Evolutionary conservation across 192 early-diverging fungal species (phyloP).

Genomic region (Rhizoclosmatium sp.): DNA sequence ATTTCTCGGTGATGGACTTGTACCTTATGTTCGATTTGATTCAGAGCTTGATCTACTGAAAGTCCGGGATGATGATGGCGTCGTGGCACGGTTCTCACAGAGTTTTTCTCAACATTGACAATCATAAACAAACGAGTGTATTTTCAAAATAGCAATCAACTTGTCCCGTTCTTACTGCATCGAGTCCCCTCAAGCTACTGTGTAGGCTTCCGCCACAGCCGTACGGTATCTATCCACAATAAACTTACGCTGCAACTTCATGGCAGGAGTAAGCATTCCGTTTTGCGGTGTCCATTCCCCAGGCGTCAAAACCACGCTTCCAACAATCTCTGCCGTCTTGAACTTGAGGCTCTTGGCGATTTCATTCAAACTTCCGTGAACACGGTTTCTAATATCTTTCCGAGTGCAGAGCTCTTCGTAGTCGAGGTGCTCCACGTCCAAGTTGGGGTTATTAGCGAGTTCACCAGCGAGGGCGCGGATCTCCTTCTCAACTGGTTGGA

Average conservation of each 20-base stretch:
- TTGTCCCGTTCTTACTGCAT: too few relatives aligned
- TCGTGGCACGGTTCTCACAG: too few relatives aligned
- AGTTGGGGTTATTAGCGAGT: conserved; percentile 13
- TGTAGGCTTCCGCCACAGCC: conserved; percentile 66
- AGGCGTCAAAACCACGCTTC: conserved; percentile 65
- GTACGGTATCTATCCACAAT: conserved; percentile 72
- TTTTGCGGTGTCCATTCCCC: conserved; percentile 95
- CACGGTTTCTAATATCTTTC: conserved; percentile 41
- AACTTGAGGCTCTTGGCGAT: conserved; percentile 72
- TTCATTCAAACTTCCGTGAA: conserved; percentile 62
- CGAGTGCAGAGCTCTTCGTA: conserved; percentile 61
- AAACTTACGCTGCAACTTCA: conserved; percentile 68
- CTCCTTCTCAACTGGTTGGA: conserved; percentile 70
- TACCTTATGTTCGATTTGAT: too few relatives aligned
- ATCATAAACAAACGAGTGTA: too few relatives aligned
- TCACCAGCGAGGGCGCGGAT: not conserved
- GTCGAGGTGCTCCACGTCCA: conserved; percentile 37
- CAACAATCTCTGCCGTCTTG: conserved; percentile 78
- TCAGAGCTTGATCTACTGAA: too few relatives aligned
- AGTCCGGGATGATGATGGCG: too few relatives aligned
- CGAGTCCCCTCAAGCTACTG: too few relatives aligned
- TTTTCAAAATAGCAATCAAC: too few relatives aligned
- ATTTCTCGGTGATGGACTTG: too few relatives aligned
- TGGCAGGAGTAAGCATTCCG: conserved; percentile 74
- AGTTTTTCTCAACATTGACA: too few relatives aligned